Base-by-base conservation (phyloP, 1,284 basidiomycete genomes). In the Porogramme epimiltina region DNA sequence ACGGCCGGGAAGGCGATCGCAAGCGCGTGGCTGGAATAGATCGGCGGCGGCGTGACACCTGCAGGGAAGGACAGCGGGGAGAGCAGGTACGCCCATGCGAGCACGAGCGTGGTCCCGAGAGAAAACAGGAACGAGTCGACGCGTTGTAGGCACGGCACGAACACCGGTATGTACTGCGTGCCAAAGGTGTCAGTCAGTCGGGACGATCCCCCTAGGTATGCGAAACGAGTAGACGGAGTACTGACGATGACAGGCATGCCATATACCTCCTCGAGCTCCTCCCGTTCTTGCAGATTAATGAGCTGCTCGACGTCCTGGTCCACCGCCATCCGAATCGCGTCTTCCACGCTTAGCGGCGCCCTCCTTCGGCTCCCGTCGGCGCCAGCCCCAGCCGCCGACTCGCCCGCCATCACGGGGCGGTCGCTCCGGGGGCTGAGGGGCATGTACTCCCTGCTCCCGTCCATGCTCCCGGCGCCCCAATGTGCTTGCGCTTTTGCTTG, bases 211-310 rank as follows among this genome's bases (percentile, higher is more conserved):
- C n/a, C n/a, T n/a, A n/a, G 28, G 34, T 16, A 16, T 6, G 34
- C 34, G 34, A 6, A 49, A 77, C 4, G 39, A 19, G 24, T 18
- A 33, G 36, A 44, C 20, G 13, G 40, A 20, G 18, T 16, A 52
- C 84, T 59, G 62, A 90, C 88, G 44, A 91, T 82, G 34, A 85
- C 75, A 16, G 89, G 84, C 23, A 86, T 66, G 1, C 89, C 89
- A 63, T 88, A 91, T 3, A 89, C 74, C 42, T 83, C 81, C 63
- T 91, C 89, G 42, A 91, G 68, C 51, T 91, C 89, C 63, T 88
- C 85, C 38, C 88, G 72, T 24, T 75, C 75, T 60, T 83, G 84
- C 46, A 88, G 63, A 6, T 76, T 71, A 34, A 88, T 68, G 31
- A 91, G 68, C 62, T 80, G 71, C 42, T 88, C 83, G 28, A 90